Evolutionary conservation across 2,329 filamentous ascomycete species (phyloP).

Genomic region (Epichloe uncinata): DNA sequence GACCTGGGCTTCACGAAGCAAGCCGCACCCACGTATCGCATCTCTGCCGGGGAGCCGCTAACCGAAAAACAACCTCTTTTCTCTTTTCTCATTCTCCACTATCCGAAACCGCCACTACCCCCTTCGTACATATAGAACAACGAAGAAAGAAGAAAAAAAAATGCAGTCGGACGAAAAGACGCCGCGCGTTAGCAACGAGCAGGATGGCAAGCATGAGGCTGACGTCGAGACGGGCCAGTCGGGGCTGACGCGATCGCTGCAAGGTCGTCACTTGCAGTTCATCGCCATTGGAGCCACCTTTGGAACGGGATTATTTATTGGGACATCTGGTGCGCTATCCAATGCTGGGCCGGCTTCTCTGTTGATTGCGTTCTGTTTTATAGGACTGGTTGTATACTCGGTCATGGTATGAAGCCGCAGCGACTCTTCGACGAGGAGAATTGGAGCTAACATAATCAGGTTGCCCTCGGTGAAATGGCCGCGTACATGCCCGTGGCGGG

Average conservation of each 20-base stretch:
- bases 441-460: background rate
- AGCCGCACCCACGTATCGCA: too few relatives aligned
- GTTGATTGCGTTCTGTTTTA: conserved; percentile 54
- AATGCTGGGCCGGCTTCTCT: conserved; percentile 52
- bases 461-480: conserved; percentile 55
- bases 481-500: conserved; percentile 66
- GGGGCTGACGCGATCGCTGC: conserved; percentile 24
- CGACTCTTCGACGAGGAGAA: too few relatives aligned
- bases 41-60: too few relatives aligned
- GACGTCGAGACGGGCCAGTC: conserved; percentile 21
- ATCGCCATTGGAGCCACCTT: conserved; percentile 48
- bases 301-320: conserved; percentile 61
- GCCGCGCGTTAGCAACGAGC: conserved; percentile 2
- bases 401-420: conserved; percentile 43
- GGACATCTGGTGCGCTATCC: conserved; percentile 48
- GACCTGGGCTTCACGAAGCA: too few relatives aligned
- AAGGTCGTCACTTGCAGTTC: conserved; percentile 32
- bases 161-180: conserved; percentile 6
- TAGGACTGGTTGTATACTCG: conserved; percentile 60
- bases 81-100: too few relatives aligned
- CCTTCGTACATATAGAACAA: too few relatives aligned
- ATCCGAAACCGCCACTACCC: too few relatives aligned
- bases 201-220: background rate
- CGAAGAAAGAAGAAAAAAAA: too few relatives aligned
- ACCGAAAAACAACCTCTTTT: too few relatives aligned